These are phyloP conservation scores for Hypoxylon sp. DNA, from an alignment of 2,329 filamentous ascomycete genomes.

Conservation along the genomic window DNA sequence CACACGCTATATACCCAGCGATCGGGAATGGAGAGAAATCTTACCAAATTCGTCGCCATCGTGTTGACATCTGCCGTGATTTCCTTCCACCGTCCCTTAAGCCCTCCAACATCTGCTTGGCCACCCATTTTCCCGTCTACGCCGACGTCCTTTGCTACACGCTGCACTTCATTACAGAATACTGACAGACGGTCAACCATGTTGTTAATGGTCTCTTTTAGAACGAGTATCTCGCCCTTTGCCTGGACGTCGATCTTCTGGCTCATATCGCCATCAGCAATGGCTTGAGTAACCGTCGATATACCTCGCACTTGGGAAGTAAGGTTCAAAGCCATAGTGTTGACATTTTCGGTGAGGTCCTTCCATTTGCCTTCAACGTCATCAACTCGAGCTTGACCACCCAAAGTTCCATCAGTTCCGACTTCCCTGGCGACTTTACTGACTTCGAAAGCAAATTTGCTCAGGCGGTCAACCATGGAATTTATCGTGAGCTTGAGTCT, in stretches of 20 bases:
- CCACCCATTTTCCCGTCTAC: slow-evolving; percentile 99
- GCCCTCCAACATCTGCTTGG: slow-evolving; percentile 92
- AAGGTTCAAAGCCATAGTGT: slow-evolving; percentile 79
- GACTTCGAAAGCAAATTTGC: slow-evolving; percentile 96
- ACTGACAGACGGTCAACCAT: slow-evolving; percentile 97
- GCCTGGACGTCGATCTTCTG: slow-evolving; percentile 96
- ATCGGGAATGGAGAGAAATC: slow-evolving; percentile 45
- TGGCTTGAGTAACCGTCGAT: slow-evolving; percentile 93
- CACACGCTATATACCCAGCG: not conserved
- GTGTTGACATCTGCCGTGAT: slow-evolving; percentile 98
- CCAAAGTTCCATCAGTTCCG: slow-evolving; percentile 93
- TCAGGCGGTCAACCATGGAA: slow-evolving; percentile 97
- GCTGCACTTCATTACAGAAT: slow-evolving; percentile 96
- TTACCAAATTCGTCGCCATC: slow-evolving; percentile 79
- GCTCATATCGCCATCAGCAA: slow-evolving; percentile 95
- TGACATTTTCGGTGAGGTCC: slow-evolving; percentile 92
- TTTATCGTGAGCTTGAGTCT: slow-evolving; percentile 98
- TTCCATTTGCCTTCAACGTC: slow-evolving; percentile 99
- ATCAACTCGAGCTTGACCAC: slow-evolving; percentile 92
- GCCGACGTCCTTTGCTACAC: slow-evolving; percentile 95
- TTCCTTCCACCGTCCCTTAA: slow-evolving; percentile 97
- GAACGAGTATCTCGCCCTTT: slow-evolving; percentile 91
- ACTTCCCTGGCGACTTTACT: slow-evolving; percentile 96
- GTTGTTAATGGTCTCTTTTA: slow-evolving; percentile 98
- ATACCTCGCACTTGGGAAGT: slow-evolving; percentile 88